Evolutionary conservation across 345 rosid genomes (phyloP).

Genomic region (Populus nigra): DNA sequence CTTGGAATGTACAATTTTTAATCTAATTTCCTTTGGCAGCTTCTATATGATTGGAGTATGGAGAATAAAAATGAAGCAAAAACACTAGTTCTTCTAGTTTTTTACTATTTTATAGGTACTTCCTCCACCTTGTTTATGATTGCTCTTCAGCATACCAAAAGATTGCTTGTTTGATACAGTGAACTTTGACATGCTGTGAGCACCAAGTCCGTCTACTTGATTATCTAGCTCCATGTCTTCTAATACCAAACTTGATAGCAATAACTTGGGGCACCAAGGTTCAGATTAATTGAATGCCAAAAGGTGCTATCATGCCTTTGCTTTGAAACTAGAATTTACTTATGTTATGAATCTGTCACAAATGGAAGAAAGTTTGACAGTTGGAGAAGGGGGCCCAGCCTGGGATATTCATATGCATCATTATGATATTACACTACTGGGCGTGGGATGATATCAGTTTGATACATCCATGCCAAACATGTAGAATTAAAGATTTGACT

Average conservation of each 20-base stretch:
- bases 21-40: constrained; percentile 31
- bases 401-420: background rate
- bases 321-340: background rate
- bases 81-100: constrained; percentile 38
- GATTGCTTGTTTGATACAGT: background rate
- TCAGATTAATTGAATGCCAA: background rate
- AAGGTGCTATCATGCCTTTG: background rate
- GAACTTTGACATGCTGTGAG: background rate
- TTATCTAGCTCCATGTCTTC: background rate
- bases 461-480: background rate
- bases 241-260: background rate
- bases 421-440: background rate
- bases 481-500: background rate
- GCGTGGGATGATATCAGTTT: background rate
- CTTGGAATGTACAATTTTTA: background rate
- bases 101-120: constrained; percentile 62
- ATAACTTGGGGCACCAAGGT: background rate
- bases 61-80: constrained; percentile 27
- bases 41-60: constrained; percentile 46
- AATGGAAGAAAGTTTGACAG: background rate
- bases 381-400: background rate
- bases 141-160: constrained; percentile 7
- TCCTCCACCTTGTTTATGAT: constrained; percentile 7
- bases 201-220: background rate
- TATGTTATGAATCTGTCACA: background rate